A percentile compares a stretch with the other conserved stretches of the same genome.
These are phyloP conservation scores for Lathyrus tuberosus DNA, from an alignment of 306 rosid genomes.

Conservation along the genomic window DNA sequence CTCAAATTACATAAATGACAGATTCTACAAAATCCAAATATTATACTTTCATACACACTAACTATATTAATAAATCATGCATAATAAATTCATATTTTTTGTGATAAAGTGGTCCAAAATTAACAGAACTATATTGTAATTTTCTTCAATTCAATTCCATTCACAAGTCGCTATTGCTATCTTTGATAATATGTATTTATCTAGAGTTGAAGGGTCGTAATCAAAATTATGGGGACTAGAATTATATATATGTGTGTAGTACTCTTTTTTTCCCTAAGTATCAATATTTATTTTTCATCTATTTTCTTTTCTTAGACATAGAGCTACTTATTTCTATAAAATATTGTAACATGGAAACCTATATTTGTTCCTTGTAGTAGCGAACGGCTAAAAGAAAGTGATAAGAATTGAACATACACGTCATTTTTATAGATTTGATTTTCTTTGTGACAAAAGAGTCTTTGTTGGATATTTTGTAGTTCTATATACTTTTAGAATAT, in stretches of 20 bases:
- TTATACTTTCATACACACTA: no score
- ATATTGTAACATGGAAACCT: background rate
- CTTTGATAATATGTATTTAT: slow-evolving; percentile 4
- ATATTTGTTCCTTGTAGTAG: background rate
- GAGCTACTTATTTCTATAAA: background rate
- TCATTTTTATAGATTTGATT: no score
- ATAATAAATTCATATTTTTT: background rate
- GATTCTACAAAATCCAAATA: no score
- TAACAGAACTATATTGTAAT: slow-evolving; percentile 9
- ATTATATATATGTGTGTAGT: background rate
- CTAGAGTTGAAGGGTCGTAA: slow-evolving; percentile 27
- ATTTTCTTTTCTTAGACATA: background rate
- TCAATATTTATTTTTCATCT: background rate
- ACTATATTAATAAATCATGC: slow-evolving; percentile 9
- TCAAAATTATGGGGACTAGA: slow-evolving; percentile 29
- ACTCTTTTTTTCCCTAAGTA: background rate
- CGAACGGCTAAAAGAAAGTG: background rate
- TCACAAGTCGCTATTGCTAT: slow-evolving; percentile 17
- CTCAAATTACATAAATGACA: no score
- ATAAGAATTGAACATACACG: background rate
- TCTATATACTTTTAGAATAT: no score
- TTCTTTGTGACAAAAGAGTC: no score
- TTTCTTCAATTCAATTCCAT: slow-evolving; percentile 21
- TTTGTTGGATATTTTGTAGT: no score
- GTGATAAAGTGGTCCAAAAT: slow-evolving; percentile 30